Conservation (phyloP, 1,139 yeast genomes). For the Diutina scorzettiae region DNA sequence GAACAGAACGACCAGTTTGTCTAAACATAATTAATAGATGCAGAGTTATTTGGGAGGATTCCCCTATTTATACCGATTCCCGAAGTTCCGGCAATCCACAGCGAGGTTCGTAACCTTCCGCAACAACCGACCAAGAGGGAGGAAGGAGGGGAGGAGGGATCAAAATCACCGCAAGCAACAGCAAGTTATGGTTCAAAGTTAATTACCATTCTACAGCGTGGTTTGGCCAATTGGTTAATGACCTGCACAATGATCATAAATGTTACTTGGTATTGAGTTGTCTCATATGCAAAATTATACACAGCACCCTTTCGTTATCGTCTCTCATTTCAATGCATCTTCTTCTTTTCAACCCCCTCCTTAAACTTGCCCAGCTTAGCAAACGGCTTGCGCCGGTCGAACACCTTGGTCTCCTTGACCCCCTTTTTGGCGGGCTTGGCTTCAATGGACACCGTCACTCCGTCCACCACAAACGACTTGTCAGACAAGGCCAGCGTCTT, state of each 20-base stretch:
- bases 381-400: slow-evolving; percentile 1
- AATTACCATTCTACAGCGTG: no score
- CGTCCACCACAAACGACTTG: background rate
- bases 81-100: no score
- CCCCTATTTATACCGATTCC: no score
- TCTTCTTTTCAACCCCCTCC: background rate
- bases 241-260: no score
- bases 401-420: background rate
- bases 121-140: no score
- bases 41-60: no score
- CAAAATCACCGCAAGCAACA: no score
- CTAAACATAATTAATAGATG: background rate
- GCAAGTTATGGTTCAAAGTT: no score
- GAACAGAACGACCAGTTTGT: background rate
- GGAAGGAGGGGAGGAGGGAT: no score
- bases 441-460: background rate
- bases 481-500: background rate
- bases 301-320: background rate
- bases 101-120: no score
- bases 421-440: background rate
- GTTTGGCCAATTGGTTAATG: no score
- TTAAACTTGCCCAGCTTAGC: slow-evolving; percentile 2
- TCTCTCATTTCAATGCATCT: slow-evolving; percentile 5
- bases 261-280: background rate
- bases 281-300: slow-evolving; percentile 3